Conservation (phyloP, 257 asterid genomes). For the Solanum gracilifrons region DNA sequence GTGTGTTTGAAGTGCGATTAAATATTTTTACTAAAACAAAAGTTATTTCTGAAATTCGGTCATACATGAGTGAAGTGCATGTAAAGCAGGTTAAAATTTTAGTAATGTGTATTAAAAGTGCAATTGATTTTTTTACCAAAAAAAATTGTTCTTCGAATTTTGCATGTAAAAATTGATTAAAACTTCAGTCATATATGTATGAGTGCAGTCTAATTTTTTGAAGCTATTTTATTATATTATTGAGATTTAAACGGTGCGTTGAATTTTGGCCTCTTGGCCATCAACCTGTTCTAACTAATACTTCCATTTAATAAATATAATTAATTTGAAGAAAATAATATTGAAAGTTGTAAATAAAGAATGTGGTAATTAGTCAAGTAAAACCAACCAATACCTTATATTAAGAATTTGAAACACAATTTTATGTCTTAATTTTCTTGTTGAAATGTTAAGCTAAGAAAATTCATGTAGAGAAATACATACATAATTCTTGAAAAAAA, state of each 20-base stretch:
- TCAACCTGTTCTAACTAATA: not conserved
- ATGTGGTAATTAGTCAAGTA: not conserved
- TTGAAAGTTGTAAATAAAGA: not conserved
- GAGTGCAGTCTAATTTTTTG: not conserved
- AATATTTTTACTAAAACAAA: not conserved
- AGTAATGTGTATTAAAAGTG: too few species aligned
- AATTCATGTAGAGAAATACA: not conserved
- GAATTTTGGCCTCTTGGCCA: not conserved
- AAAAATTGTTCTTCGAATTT: too few species aligned
- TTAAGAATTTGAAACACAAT: not conserved
- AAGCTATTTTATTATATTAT: not conserved
- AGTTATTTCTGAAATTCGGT: not conserved
- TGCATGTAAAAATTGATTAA: too few species aligned
- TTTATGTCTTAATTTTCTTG: not conserved
- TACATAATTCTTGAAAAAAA: not conserved
- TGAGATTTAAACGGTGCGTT: not conserved
- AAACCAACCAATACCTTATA: not conserved
- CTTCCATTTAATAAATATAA: not conserved
- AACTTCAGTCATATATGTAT: too few species aligned
- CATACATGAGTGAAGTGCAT: not conserved
- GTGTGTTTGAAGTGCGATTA: not conserved
- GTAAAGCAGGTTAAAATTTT: not conserved
- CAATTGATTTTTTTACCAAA: not conserved
- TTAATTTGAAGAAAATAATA: not conserved
- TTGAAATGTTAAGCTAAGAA: not conserved